Conservation (phyloP, 192 early-diverging fungal genomes). For the Coemansia sp. region DNA sequence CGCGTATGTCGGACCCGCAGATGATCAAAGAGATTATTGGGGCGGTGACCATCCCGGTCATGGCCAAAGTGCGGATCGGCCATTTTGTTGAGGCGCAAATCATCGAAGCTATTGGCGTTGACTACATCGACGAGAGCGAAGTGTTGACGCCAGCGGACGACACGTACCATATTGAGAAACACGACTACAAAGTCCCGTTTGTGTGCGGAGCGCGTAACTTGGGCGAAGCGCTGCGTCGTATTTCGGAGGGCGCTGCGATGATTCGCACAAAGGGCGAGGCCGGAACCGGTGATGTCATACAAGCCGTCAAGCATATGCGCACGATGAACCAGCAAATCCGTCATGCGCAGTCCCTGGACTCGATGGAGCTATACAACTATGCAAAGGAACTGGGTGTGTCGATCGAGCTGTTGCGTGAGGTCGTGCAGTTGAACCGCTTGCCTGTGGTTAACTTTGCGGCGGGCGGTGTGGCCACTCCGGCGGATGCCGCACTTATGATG, state of each 20-base stretch:
- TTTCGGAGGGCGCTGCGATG: conserved; percentile 96
- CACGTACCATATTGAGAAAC: conserved; percentile 93
- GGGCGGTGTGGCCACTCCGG: conserved; percentile 95
- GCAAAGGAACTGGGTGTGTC: conserved; percentile 96
- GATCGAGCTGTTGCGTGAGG: conserved; percentile 86
- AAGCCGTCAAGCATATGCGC: conserved; percentile 95
- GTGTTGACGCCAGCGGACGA: conserved; percentile 97
- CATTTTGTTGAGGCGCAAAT: conserved; percentile 99
- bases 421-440: conserved; percentile 80
- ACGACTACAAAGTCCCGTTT: conserved; percentile 88
- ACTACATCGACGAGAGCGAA: conserved; percentile 98
- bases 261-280: conserved; percentile 99
- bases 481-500: conserved; percentile 99
- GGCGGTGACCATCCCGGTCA: conserved; percentile 96
- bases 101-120: conserved; percentile 84
- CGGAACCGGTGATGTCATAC: conserved; percentile 96
- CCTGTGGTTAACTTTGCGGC: conserved; percentile 99
- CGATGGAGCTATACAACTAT: conserved; percentile 90
- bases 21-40: conserved; percentile 96
- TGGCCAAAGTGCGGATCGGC: conserved; percentile 98
- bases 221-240: conserved; percentile 94
- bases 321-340: conserved; percentile 86
- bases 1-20: conserved; percentile 97
- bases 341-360: conserved; percentile 77
- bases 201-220: conserved; percentile 97